These are phyloP conservation scores for Ceriops tagal DNA, from an alignment of 345 rosid genomes.

Conservation along the genomic window DNA sequence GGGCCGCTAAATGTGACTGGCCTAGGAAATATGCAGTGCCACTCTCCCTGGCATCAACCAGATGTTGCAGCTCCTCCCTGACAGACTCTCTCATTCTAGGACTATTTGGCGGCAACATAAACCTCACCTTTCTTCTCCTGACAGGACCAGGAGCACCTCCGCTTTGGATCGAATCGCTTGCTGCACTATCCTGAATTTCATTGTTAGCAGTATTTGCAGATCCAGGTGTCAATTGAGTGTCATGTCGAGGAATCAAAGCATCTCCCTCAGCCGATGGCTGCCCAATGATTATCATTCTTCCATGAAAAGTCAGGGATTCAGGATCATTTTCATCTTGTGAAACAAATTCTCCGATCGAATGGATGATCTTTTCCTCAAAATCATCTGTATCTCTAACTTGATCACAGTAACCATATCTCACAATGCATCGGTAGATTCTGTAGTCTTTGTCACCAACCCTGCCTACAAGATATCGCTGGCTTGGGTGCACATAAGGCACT, in stretches of 20 bases:
- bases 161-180: neutral
- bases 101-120: constrained; percentile 32
- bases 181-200: neutral
- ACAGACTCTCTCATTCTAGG: constrained; percentile 26
- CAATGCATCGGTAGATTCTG: constrained; percentile 51
- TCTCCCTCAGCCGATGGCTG: constrained; percentile 21
- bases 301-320: constrained; percentile 22
- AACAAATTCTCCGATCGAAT: constrained; percentile 51
- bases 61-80: constrained; percentile 43
- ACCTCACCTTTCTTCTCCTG: constrained; percentile 44
- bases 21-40: constrained; percentile 61
- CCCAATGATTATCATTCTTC: constrained; percentile 42
- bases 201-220: neutral
- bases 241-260: constrained; percentile 30
- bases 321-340: constrained; percentile 44
- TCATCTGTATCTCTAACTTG: constrained; percentile 40
- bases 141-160: neutral
- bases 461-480: constrained; percentile 42
- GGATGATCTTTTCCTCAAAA: constrained; percentile 53
- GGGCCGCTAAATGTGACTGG: constrained; percentile 42
- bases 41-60: constrained; percentile 52
- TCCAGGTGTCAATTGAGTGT: neutral
- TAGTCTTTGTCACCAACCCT: constrained; percentile 45
- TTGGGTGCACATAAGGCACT: constrained; percentile 37
- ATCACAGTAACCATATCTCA: constrained; percentile 55